These are phyloP conservation scores for Yamadazyma dendronema DNA, from an alignment of 1,139 yeast species.

Conservation along the genomic window DNA sequence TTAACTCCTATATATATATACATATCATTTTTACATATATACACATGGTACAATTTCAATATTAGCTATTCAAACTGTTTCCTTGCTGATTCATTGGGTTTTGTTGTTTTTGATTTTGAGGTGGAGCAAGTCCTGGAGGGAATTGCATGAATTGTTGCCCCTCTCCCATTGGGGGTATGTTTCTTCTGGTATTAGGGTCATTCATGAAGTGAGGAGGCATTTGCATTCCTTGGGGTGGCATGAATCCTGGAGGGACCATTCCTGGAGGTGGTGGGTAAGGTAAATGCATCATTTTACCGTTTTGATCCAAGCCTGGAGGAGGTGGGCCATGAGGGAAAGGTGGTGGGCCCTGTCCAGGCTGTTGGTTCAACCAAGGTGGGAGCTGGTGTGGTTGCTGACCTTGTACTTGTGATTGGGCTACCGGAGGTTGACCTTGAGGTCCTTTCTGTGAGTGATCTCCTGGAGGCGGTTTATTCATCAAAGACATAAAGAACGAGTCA, in stretches of 20 bases:
- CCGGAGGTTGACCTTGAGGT: slow-evolving; percentile 3
- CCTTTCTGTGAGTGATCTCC: slow-evolving; percentile 2
- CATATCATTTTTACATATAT: no score
- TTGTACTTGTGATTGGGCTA: background rate
- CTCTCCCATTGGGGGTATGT: slow-evolving; percentile 7
- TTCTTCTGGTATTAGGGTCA: slow-evolving; percentile 14
- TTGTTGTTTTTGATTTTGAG: background rate
- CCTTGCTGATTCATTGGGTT: background rate
- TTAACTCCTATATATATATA: background rate
- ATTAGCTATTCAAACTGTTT: background rate
- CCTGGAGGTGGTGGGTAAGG: slow-evolving; percentile 28
- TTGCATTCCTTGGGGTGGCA: slow-evolving; percentile 29
- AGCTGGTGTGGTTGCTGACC: background rate
- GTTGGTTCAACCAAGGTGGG: slow-evolving; percentile 2
- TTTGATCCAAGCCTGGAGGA: background rate
- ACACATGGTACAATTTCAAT: background rate
- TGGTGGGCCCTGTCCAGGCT: no score
- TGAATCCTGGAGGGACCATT: slow-evolving; percentile 31
- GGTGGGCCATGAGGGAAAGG: no score
- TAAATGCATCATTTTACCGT: slow-evolving; percentile 1
- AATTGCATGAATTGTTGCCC: slow-evolving; percentile 10
- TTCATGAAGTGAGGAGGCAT: slow-evolving; percentile 27
- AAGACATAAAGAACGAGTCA: slow-evolving; percentile 55
- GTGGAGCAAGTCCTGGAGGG: background rate
- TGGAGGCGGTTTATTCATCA: slow-evolving; percentile 29